Conservation (phyloP, 2,329 filamentous ascomycete genomes). For the Pleomassaria siparia region DNA sequence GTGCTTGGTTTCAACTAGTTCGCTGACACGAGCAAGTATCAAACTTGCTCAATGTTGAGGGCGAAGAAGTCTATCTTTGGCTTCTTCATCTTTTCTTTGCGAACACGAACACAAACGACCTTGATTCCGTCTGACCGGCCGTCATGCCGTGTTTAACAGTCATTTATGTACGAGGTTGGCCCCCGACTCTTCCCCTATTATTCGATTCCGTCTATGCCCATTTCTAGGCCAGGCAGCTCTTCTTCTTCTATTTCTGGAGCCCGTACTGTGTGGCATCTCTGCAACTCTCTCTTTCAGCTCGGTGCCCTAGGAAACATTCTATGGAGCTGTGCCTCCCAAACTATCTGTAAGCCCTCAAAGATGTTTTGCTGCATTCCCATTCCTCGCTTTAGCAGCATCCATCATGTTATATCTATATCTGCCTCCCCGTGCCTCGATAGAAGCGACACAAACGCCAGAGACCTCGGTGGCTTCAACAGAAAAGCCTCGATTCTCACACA, state of each 20-base stretch:
- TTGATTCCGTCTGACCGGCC: too few species aligned
- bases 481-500: slow-evolving; percentile 10
- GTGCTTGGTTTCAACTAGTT: too few species aligned
- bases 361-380: slow-evolving; percentile 11
- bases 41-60: too few species aligned
- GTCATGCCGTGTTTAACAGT: too few species aligned
- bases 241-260: slow-evolving; percentile 10
- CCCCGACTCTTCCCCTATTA: background rate
- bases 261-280: slow-evolving; percentile 10
- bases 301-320: slow-evolving; percentile 5
- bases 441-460: slow-evolving; percentile 16
- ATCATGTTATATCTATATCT: slow-evolving; percentile 7
- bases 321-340: too few species aligned
- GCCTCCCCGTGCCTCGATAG: slow-evolving; percentile 11
- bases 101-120: too few species aligned
- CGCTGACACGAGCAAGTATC: too few species aligned
- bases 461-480: slow-evolving; percentile 17
- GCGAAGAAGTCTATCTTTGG: too few species aligned
- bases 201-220: background rate
- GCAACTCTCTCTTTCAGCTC: slow-evolving; percentile 5
- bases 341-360: slow-evolving; percentile 1
- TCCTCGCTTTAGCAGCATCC: slow-evolving; percentile 13
- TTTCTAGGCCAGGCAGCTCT: background rate
- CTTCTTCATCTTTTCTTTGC: too few species aligned
- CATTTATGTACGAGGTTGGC: background rate